Conservation (phyloP, 768 basidiomycete genomes). For the Mycena vulgaris region DNA sequence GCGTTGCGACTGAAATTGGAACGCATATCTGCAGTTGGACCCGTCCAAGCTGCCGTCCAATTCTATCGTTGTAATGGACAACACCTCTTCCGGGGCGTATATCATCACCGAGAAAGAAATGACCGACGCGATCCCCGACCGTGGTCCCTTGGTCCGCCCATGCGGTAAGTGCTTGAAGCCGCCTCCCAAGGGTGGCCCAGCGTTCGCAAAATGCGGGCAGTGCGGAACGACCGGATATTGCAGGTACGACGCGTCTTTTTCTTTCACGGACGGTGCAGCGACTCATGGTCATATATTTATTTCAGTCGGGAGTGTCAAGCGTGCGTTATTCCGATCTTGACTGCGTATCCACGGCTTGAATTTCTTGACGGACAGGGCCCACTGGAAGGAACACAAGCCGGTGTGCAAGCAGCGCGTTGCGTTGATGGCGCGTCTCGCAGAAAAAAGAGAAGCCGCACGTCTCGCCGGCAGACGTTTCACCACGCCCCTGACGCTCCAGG, state of each 20-base stretch:
- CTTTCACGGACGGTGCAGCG: too few relatives aligned
- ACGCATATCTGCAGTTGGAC: too few relatives aligned
- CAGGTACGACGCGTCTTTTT: not conserved
- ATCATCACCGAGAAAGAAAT: too few relatives aligned
- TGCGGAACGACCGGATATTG: not conserved
- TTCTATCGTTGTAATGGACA: too few relatives aligned
- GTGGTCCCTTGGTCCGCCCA: too few relatives aligned
- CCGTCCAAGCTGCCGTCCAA: too few relatives aligned
- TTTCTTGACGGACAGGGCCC: not conserved
- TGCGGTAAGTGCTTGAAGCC: too few relatives aligned
- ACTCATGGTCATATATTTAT: not conserved
- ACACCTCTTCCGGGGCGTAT: too few relatives aligned
- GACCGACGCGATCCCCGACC: too few relatives aligned
- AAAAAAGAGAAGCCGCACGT: not conserved
- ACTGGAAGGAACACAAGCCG: slow-evolving; percentile 17
- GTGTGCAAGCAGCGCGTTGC: slow-evolving; percentile 2
- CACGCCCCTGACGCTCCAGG: slow-evolving; percentile 2
- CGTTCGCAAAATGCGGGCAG: too few relatives aligned
- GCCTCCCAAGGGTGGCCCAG: too few relatives aligned
- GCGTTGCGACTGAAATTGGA: too few relatives aligned
- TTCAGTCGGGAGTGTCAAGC: not conserved
- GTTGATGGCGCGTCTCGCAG: not conserved
- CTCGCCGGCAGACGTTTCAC: not conserved
- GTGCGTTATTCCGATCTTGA: not conserved
- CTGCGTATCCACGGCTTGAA: not conserved